Conservation (phyloP, 805 yeast species). For the Brettanomyces anomalus region DNA sequence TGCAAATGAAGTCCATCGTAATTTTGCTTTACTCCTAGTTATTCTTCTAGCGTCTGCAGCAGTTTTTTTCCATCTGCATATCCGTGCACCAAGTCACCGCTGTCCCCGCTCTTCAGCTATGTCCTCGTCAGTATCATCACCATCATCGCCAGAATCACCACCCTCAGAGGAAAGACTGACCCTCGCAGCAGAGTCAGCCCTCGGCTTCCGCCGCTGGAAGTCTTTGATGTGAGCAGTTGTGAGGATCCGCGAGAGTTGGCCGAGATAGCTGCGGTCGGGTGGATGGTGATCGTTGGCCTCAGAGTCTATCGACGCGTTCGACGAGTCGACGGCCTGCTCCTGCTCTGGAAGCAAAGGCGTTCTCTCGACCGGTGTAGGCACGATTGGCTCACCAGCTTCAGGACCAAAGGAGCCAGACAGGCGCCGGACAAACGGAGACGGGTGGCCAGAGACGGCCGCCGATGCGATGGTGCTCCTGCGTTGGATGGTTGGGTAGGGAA, state of each 20-base stretch:
- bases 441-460: too few species aligned
- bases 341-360: neutral
- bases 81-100: too few species aligned
- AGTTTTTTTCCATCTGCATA: too few species aligned
- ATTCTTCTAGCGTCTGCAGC: too few species aligned
- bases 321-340: neutral
- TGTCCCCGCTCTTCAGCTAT: neutral
- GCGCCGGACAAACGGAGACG: neutral
- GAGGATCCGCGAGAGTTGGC: slow-evolving; percentile 42
- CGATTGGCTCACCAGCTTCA: neutral
- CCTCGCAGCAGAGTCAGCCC: slow-evolving; percentile 4
- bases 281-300: neutral
- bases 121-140: slow-evolving; percentile 5
- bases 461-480: slow-evolving; percentile 1
- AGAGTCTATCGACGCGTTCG: neutral
- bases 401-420: too few species aligned
- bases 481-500: slow-evolving; percentile 58
- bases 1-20: too few species aligned
- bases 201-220: slow-evolving; percentile 57
- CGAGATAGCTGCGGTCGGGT: slow-evolving; percentile 22
- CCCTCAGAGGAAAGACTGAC: slow-evolving; percentile 5
- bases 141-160: slow-evolving; percentile 9
- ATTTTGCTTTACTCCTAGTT: too few species aligned
- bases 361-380: neutral
- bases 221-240: slow-evolving; percentile 78